Conservation (phyloP, 805 yeast genomes). For the Jamesozyma jinghongensis region DNA sequence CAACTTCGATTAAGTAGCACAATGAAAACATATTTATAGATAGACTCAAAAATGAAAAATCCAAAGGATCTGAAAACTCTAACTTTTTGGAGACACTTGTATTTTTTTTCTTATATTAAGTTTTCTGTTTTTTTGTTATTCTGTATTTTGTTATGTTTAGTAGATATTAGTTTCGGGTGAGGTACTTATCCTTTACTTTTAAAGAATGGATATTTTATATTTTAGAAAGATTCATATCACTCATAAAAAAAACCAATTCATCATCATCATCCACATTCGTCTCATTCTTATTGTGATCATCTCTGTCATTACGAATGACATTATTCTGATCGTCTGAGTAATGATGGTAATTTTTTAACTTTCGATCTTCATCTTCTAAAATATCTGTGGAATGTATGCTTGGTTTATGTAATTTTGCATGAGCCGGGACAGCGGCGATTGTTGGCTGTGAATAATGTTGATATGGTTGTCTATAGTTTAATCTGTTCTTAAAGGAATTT, state of each 20-base stretch:
- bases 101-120: too few species aligned
- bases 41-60: too few species aligned
- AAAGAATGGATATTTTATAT: not conserved
- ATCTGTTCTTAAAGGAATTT: slow-evolving; percentile 19
- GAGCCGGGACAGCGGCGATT: slow-evolving; percentile 26
- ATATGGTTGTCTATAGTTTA: slow-evolving; percentile 22
- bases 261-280: slow-evolving; percentile 49
- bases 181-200: too few species aligned
- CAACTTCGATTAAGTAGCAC: too few species aligned
- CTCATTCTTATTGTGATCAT: slow-evolving; percentile 2
- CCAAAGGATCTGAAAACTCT: too few species aligned
- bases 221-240: slow-evolving; percentile 49
- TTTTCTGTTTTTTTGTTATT: too few species aligned
- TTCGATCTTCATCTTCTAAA: slow-evolving; percentile 8
- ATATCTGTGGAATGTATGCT: slow-evolving; percentile 14
- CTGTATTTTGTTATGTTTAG: too few species aligned
- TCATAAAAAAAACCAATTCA: slow-evolving; percentile 61
- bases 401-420: slow-evolving; percentile 29
- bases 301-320: not conserved
- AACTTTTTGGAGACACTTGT: too few species aligned
- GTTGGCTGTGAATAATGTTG: slow-evolving; percentile 26
- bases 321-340: not conserved
- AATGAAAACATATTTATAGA: too few species aligned
- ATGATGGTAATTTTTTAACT: not conserved
- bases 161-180: too few species aligned